phyloP scores from a whole-genome alignment of 2,329 filamentous ascomycete species.

The Ophiostoma tasmaniense region DNA sequence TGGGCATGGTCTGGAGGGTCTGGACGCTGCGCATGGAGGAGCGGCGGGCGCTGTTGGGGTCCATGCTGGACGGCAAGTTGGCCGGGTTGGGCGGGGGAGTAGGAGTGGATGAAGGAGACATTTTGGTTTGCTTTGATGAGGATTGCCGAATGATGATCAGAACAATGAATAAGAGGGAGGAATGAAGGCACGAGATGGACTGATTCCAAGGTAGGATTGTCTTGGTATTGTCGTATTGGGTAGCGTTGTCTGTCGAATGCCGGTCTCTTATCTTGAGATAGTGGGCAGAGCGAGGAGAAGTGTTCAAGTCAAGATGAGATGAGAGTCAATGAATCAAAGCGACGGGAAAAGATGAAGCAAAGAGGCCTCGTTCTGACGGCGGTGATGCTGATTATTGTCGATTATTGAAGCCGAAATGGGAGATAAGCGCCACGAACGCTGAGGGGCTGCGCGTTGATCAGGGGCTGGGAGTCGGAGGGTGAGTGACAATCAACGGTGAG shows the following conservation, averaged over 20 bases:
- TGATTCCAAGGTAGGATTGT: not conserved
- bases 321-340: not conserved
- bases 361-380: not conserved
- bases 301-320: not conserved
- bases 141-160: not conserved
- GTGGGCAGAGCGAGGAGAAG: not conserved
- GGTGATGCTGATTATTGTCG: not conserved
- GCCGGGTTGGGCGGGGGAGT: not conserved
- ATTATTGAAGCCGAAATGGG: not conserved
- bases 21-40: slow-evolving; percentile 3
- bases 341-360: not conserved
- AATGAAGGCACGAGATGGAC: not conserved
- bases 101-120: not conserved
- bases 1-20: not conserved
- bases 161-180: not conserved
- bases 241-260: not conserved
- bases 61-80: not conserved
- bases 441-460: not conserved
- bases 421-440: not conserved
- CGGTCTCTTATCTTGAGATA: not conserved
- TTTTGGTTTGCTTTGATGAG: not conserved
- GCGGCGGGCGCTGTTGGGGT: not conserved
- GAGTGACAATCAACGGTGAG: not conserved
- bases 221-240: not conserved
- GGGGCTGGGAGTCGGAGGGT: not conserved